A percentile compares a stretch with the other conserved stretches of the same genome.
phyloP scores from a whole-genome alignment of 352 stramenopile species.

The Globisporangium yorkense region DNA sequence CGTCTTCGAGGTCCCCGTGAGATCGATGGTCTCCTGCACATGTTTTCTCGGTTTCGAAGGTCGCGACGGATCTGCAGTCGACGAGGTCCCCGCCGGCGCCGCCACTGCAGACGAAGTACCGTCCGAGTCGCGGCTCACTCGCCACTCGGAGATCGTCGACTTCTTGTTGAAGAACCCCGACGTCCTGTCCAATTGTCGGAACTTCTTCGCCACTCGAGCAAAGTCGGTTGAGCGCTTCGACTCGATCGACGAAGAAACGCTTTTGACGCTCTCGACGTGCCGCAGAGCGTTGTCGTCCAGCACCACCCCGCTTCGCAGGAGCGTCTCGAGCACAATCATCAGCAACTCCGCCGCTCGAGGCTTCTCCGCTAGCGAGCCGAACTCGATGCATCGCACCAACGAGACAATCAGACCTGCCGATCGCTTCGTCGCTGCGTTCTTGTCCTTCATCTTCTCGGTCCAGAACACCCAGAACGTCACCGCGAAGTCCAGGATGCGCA shows the following conservation, averaged over 20 bases:
- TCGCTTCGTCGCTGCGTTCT: slow-evolving; percentile 42
- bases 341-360: slow-evolving; percentile 59
- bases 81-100: neutral
- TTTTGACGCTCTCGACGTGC: slow-evolving; percentile 49
- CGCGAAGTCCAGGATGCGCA: slow-evolving; percentile 69
- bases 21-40: slow-evolving; percentile 10
- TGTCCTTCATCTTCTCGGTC: slow-evolving; percentile 41
- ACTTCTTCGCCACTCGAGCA: slow-evolving; percentile 52
- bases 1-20: slow-evolving; percentile 6
- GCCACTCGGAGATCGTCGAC: slow-evolving; percentile 14
- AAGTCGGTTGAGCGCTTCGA: slow-evolving; percentile 69
- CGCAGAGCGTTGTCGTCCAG: slow-evolving; percentile 43
- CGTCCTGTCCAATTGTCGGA: slow-evolving; percentile 48
- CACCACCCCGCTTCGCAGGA: slow-evolving; percentile 42
- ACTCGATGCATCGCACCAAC: slow-evolving; percentile 53
- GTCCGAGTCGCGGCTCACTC: slow-evolving; percentile 5
- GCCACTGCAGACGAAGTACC: neutral
- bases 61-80: slow-evolving; percentile 12
- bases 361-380: slow-evolving; percentile 40
- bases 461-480: slow-evolving; percentile 75
- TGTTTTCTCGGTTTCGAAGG: slow-evolving; percentile 22
- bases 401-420: slow-evolving; percentile 42
- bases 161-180: slow-evolving; percentile 52
- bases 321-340: slow-evolving; percentile 51
- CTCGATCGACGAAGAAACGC: slow-evolving; percentile 37